phyloP scores from a whole-genome alignment of 805 yeast species.

The Wickerhamiella musiphila region DNA sequence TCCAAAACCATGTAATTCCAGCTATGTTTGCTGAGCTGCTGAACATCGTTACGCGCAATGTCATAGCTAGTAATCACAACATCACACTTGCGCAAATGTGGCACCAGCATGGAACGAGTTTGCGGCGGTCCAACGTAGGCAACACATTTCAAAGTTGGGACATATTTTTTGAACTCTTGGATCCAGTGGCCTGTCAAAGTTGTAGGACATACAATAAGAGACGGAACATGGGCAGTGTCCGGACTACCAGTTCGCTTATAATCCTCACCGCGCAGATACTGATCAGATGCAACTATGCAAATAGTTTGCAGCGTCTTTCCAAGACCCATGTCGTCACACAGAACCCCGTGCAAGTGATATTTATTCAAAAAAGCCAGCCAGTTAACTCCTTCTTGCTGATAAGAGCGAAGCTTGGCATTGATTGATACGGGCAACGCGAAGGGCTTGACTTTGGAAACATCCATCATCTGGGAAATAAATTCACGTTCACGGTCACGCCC shows the following conservation, averaged over 20 bases:
- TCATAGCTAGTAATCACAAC: constrained; percentile 90
- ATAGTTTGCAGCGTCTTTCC: constrained; percentile 96
- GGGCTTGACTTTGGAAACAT: constrained; percentile 74
- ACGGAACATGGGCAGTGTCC: constrained; percentile 62
- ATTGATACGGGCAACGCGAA: constrained; percentile 81
- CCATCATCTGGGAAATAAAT: constrained; percentile 95
- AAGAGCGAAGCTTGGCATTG: constrained; percentile 80
- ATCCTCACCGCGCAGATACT: constrained; percentile 62
- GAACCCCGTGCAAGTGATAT: constrained; percentile 88
- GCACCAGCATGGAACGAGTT: constrained; percentile 33
- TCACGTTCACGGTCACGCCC: constrained; percentile 92
- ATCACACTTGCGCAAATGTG: constrained; percentile 40
- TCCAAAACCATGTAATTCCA: constrained; percentile 92
- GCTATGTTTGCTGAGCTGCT: constrained; percentile 37
- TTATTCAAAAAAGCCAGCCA: constrained; percentile 93
- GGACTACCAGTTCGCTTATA: constrained; percentile 38
- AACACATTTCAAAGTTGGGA: constrained; percentile 66
- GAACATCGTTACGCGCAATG: constrained; percentile 84
- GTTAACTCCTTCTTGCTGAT: constrained; percentile 96
- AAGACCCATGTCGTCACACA: constrained; percentile 98
- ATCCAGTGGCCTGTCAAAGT: constrained; percentile 98
- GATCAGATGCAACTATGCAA: constrained; percentile 93
- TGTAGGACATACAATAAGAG: constrained; percentile 88
- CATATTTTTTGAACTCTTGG: constrained; percentile 76
- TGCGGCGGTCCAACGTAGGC: constrained; percentile 93